Evolutionary conservation across 2,329 filamentous ascomycete genomes (phyloP).

Genomic region (Hypoxylon sp.): DNA sequence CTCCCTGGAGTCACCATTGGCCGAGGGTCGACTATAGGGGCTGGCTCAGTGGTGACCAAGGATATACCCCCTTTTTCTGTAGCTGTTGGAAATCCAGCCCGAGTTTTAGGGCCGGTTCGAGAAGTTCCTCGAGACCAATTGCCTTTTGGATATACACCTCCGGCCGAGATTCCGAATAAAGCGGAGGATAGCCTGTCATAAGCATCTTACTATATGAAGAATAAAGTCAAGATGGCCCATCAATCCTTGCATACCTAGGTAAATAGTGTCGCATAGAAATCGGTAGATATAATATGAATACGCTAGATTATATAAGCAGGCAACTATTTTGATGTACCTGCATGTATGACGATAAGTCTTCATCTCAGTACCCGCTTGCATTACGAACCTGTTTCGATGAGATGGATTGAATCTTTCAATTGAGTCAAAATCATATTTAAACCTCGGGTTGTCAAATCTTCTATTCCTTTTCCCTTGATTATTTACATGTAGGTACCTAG

Average conservation of each 20-base stretch:
- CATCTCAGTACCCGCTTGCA: not conserved
- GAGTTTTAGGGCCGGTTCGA: not conserved
- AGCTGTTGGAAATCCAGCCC: not conserved
- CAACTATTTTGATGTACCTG: not conserved
- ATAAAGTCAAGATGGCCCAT: too few species aligned
- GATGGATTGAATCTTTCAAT: too few species aligned
- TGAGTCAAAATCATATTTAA: too few species aligned
- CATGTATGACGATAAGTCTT: slow-evolving; percentile 3
- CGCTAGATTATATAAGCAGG: not conserved
- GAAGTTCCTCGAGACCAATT: not conserved
- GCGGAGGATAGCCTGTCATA: not conserved
- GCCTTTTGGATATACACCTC: not conserved
- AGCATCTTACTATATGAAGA: not conserved
- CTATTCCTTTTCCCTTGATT: too few species aligned
- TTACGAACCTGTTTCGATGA: not conserved
- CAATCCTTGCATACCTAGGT: too few species aligned
- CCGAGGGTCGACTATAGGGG: slow-evolving; percentile 79
- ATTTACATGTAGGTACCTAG: too few species aligned
- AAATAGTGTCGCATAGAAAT: too few species aligned
- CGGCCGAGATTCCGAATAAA: not conserved
- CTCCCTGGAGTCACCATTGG: slow-evolving; percentile 85
- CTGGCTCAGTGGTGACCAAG: slow-evolving; percentile 87
- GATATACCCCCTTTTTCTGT: slow-evolving; percentile 38
- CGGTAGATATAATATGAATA: not conserved
- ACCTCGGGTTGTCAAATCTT: too few species aligned